phyloP scores from a whole-genome alignment of 2,329 filamentous ascomycete species.

The Fusarium neocosmosporiellum region DNA sequence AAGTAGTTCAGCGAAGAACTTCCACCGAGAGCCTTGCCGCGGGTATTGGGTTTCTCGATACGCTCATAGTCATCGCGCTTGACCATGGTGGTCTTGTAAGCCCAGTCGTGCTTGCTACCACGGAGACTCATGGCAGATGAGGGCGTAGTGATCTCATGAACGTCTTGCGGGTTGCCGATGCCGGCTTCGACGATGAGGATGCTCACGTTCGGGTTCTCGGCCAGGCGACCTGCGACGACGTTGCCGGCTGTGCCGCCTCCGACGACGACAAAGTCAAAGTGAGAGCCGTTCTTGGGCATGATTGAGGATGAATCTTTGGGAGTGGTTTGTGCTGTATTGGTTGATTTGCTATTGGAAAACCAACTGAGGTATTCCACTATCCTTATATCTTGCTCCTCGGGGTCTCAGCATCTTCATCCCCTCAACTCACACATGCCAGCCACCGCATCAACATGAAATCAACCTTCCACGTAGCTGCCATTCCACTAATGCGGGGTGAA shows the following conservation, averaged over 20 bases:
- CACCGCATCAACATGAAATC: neutral
- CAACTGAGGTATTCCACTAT: too few species aligned
- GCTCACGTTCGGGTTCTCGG: conserved; percentile 50
- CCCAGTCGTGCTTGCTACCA: conserved; percentile 68
- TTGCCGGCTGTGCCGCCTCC: conserved; percentile 49
- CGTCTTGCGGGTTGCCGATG: conserved; percentile 57
- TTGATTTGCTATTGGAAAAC: neutral
- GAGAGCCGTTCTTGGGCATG: neutral
- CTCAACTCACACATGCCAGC: neutral
- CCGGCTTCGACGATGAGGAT: conserved; percentile 62
- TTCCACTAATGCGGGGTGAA: neutral
- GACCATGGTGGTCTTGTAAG: conserved; percentile 71
- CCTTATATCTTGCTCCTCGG: neutral
- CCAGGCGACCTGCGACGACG: conserved; percentile 49
- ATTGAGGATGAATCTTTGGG: neutral
- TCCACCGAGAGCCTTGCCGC: conserved; percentile 70
- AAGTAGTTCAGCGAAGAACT: conserved; percentile 71
- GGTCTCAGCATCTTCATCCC: neutral
- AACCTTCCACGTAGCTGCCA: neutral
- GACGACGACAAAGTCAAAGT: neutral
- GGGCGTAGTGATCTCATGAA: conserved; percentile 64
- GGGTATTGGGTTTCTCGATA: conserved; percentile 71
- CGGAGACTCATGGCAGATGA: conserved; percentile 64
- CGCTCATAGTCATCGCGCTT: conserved; percentile 68
- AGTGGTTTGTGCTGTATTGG: neutral